Base-by-base conservation (phyloP, 257 asterid species). In the Capsicum chinense region DNA sequence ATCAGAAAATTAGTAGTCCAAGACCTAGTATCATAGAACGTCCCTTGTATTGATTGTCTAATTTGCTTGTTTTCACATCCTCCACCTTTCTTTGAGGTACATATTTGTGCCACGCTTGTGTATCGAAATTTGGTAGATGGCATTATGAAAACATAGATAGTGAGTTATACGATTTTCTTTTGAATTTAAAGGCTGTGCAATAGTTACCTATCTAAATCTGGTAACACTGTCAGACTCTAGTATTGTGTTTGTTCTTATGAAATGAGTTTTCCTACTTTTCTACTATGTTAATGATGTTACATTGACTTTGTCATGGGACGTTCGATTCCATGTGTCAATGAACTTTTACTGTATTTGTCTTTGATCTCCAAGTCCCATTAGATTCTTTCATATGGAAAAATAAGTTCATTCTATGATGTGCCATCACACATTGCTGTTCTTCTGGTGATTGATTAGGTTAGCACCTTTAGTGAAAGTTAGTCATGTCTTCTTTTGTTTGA, bases 401-500 rank as follows among this genome's bases (percentile, higher is more conserved):
- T 33, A 19, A 66, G 73, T 66, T 66, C 7, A 21, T 66, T 66
- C 73, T 71, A 71, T 44, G 79, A 71, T 44, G 79, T 47, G 9
- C 2, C 26, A 44, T 71, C 58, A 47, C 5, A 71, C 16, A 47
- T 58, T 16, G 9, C 17, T 71, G 79, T 47, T 71, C 79, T 71
- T 71, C 80, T 71, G 58, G 2, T n/a, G n/a, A 71, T 71, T 71
- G 58, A 71, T 47, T 71, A 71, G 11, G 17, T n/a, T 71, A n/a
- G 79, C 57, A 44, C 39, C 80, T 73, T 73, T 73, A 47, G 5
- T 47, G 3, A n/a, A 73, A 73, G 80, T 5, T 73, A n/a, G 59
- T 48, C 80, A 73, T 19, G 42, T n/a, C 80, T 73, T 73, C n/a
- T 47, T 73, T 73, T 47, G 58, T 71, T 71, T 44, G 58, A 71